A percentile compares a stretch with the other conserved stretches of the same genome.
Conservation (phyloP, 1,139 yeast species). For the Diutina catenulata region DNA sequence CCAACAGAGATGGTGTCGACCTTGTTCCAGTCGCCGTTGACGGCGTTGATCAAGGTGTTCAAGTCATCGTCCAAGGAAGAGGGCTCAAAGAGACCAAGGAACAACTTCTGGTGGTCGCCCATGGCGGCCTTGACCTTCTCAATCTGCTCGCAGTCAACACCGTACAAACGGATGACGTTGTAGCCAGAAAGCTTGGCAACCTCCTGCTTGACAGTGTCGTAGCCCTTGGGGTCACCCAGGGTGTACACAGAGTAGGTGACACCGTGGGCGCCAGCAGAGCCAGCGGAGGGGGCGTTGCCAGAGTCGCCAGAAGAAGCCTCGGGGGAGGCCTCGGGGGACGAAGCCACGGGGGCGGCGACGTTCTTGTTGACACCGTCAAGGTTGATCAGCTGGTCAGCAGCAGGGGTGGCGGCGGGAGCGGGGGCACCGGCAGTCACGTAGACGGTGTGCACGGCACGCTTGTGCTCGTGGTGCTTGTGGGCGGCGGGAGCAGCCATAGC, state of each 20-base stretch:
- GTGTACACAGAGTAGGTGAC: constrained; percentile 78
- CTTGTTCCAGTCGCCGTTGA: constrained; percentile 52
- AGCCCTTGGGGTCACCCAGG: constrained; percentile 63
- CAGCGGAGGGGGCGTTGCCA: constrained; percentile 8
- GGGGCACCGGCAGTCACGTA: constrained; percentile 4
- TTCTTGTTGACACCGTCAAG: no score
- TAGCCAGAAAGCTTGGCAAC: constrained; percentile 40
- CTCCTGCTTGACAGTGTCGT: constrained; percentile 47
- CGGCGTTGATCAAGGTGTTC: constrained; percentile 40
- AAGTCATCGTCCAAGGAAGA: constrained; percentile 23
- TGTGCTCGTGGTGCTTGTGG: constrained; percentile 5
- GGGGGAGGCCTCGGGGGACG: constrained; percentile 12
- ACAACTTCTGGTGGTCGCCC: constrained; percentile 10
- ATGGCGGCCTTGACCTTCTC: constrained; percentile 10
- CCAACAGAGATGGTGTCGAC: constrained; percentile 69
- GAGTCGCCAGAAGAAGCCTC: constrained; percentile 17
- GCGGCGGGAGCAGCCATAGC: not conserved
- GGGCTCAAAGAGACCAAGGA: constrained; percentile 10
- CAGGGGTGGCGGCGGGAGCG: constrained; percentile 3
- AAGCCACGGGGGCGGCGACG: constrained; percentile 14
- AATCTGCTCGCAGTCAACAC: constrained; percentile 13
- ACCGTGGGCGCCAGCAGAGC: constrained; percentile 36
- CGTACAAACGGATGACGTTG: constrained; percentile 52
- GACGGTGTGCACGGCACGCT: constrained; percentile 4
- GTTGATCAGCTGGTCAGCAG: no score